Percentiles rank a stretch among this genome's conserved stretches.
Conservation (phyloP, 2,329 filamentous ascomycete species). For the Colletotrichum theobromicola region DNA sequence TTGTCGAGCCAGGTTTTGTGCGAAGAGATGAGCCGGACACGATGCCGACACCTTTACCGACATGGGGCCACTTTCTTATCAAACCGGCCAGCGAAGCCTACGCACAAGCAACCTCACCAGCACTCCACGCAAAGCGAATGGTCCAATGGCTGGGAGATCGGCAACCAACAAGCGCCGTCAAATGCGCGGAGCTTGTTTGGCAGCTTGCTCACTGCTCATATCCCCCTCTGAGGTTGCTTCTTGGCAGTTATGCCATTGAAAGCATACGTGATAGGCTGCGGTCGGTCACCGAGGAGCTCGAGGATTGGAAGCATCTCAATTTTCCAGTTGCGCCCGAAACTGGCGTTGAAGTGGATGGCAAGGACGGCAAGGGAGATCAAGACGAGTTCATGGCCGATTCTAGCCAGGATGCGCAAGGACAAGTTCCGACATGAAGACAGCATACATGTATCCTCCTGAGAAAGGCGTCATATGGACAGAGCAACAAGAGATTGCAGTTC, state of each 20-base stretch:
- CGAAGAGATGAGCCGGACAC: constrained; percentile 80
- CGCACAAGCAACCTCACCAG: constrained; percentile 76
- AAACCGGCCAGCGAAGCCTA: constrained; percentile 87
- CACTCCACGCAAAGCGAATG: constrained; percentile 87
- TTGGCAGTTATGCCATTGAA: constrained; percentile 94
- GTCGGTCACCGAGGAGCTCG: constrained; percentile 92
- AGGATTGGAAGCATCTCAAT: constrained; percentile 90
- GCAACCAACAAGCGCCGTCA: constrained; percentile 91
- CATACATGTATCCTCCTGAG: background rate
- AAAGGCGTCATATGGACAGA: background rate
- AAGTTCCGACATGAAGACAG: background rate
- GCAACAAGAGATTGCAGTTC: background rate
- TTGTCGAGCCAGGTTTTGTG: constrained; percentile 91
- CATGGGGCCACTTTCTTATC: constrained; percentile 92
- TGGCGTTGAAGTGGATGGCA: background rate
- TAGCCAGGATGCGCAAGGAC: background rate
- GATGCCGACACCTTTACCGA: constrained; percentile 64
- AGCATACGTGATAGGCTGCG: constrained; percentile 89
- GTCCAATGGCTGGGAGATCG: constrained; percentile 93
- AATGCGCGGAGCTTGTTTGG: constrained; percentile 93
- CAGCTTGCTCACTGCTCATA: constrained; percentile 94
- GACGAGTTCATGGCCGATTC: constrained; percentile 6
- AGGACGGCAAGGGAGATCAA: constrained; percentile 9
- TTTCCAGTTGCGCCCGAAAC: constrained; percentile 57
- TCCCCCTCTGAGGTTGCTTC: constrained; percentile 82